Evolutionary conservation across 768 basidiomycete genomes (phyloP).

Genomic region (Filobasidium floriforme): DNA sequence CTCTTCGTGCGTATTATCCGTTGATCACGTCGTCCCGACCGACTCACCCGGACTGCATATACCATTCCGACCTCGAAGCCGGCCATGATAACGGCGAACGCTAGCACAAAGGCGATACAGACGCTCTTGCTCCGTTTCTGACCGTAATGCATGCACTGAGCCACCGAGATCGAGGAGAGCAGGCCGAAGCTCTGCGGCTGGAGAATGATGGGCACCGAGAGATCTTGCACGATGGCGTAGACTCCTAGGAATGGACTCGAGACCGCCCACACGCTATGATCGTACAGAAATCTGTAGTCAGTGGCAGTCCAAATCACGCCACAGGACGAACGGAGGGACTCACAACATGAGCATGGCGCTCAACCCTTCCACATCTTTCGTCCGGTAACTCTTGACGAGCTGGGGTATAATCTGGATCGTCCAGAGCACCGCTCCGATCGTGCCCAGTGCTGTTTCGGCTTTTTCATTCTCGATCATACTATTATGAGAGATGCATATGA

Average conservation of each 20-base stretch:
- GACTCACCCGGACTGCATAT: constrained; percentile 53
- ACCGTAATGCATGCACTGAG: constrained; percentile 65
- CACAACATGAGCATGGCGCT: constrained; percentile 61
- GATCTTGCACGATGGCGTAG: constrained; percentile 58
- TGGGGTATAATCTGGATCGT: constrained; percentile 57
- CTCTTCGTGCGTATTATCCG: no score
- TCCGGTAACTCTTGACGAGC: constrained; percentile 63
- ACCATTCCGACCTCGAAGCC: constrained; percentile 58
- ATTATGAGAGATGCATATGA: no score
- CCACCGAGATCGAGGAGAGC: constrained; percentile 58
- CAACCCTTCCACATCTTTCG: constrained; percentile 62
- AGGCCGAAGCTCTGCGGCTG: constrained; percentile 52
- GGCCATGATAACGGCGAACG: constrained; percentile 50
- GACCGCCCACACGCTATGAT: constrained; percentile 53
- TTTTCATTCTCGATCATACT: constrained; percentile 46
- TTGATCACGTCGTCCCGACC: neutral
- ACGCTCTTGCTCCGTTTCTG: constrained; percentile 45
- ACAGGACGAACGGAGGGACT: constrained; percentile 15
- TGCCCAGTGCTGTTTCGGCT: constrained; percentile 64
- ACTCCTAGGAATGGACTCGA: constrained; percentile 59
- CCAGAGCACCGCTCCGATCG: constrained; percentile 52
- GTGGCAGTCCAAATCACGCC: neutral
- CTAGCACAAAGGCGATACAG: constrained; percentile 46
- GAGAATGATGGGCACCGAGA: constrained; percentile 64
- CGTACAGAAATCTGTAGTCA: constrained; percentile 6